Conservation (phyloP, 306 rosid species). For the Coriaria nepalensis region DNA sequence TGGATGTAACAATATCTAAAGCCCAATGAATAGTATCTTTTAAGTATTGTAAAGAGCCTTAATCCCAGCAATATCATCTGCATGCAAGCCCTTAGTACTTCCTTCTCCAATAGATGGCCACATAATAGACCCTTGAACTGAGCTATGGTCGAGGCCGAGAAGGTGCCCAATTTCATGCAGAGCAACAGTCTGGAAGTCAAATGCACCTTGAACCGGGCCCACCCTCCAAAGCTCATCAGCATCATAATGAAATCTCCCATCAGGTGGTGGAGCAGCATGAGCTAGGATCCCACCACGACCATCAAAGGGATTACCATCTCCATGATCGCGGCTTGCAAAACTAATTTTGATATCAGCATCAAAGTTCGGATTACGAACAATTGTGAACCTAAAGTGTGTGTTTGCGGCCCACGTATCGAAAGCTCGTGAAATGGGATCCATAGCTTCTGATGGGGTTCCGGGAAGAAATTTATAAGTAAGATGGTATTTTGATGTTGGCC, state of each 20-base stretch:
- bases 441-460: neutral
- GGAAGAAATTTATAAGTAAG: constrained; percentile 8
- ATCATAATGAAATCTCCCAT: constrained; percentile 15
- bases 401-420: neutral
- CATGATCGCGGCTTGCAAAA: constrained; percentile 1
- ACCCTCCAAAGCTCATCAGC: constrained; percentile 1
- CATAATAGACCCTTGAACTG: constrained; percentile 2
- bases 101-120: neutral
- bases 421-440: neutral
- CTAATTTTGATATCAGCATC: constrained; percentile 1
- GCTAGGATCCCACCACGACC: constrained; percentile 4
- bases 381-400: constrained; percentile 6
- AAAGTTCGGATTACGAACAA: neutral
- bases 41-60: constrained; percentile 1
- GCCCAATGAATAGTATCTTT: neutral
- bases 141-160: constrained; percentile 8
- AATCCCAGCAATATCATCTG: constrained; percentile 7
- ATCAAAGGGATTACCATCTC: constrained; percentile 8
- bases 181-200: constrained; percentile 8
- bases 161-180: constrained; percentile 15
- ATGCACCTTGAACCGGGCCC: neutral
- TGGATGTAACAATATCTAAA: too few species aligned
- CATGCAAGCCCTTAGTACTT: constrained; percentile 2
- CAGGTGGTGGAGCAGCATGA: constrained; percentile 8
- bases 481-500: constrained; percentile 4